Evolutionary conservation across 177 flowering plant genomes (phyloP).

Genomic region (Vitis hybrid): DNA sequence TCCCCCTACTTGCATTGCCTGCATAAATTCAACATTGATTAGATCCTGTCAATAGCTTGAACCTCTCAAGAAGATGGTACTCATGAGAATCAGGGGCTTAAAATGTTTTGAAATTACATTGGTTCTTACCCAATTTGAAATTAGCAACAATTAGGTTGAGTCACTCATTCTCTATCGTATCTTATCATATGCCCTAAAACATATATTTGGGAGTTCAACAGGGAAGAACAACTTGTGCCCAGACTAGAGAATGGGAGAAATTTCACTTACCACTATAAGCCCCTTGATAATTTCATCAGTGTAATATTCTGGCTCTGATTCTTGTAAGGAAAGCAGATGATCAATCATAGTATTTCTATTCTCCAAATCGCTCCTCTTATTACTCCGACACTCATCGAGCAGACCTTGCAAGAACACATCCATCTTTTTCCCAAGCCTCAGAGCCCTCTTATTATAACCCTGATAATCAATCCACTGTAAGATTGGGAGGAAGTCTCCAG

Average conservation of each 20-base stretch:
- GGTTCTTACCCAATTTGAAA: too few species aligned
- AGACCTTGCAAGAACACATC: conserved; percentile 1
- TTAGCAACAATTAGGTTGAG: too few species aligned
- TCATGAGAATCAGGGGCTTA: too few species aligned
- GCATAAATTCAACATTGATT: too few species aligned
- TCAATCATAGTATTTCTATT: conserved; percentile 23
- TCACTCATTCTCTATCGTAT: too few species aligned
- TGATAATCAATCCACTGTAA: conserved; percentile 9
- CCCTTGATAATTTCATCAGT: conserved; percentile 11
- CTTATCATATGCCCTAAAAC: too few species aligned
- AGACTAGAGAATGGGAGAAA: not conserved
- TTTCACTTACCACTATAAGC: not conserved
- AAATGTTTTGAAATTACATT: too few species aligned
- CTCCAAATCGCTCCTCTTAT: not conserved
- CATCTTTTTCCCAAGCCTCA: conserved; percentile 3
- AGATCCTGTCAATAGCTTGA: too few species aligned
- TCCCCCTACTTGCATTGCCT: too few species aligned
- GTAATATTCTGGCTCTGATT: conserved; percentile 20
- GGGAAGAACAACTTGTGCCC: too few species aligned
- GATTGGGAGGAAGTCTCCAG: conserved; percentile 13
- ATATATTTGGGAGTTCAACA: too few species aligned
- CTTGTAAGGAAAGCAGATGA: conserved; percentile 29
- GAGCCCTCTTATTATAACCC: conserved; percentile 27
- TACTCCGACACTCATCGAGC: conserved; percentile 5
- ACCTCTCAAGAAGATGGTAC: too few species aligned